These are phyloP conservation scores for Chamaecrista fasciculata DNA, from an alignment of 306 rosid species.

Conservation along the genomic window DNA sequence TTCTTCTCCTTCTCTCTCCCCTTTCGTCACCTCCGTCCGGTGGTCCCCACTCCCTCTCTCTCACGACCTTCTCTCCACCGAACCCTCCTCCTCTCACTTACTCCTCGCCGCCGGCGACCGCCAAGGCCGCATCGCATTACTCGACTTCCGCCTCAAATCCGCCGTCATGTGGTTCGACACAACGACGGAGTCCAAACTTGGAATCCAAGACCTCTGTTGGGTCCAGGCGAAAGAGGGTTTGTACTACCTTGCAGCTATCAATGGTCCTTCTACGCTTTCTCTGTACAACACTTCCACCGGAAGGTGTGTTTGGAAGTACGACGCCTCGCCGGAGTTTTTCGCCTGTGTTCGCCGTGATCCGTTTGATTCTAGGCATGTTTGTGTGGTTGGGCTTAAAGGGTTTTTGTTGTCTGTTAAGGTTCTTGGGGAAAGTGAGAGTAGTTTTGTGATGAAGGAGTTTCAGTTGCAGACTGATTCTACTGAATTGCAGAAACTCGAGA, in stretches of 20 bases:
- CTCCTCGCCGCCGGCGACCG: constrained; percentile 93
- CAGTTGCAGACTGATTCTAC: constrained; percentile 63
- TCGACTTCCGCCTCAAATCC: constrained; percentile 59
- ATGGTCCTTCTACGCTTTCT: constrained; percentile 70
- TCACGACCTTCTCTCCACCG: constrained; percentile 82
- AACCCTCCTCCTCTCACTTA: constrained; percentile 82
- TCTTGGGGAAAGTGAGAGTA: constrained; percentile 67
- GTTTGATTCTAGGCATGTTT: constrained; percentile 79
- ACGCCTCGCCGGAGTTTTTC: constrained; percentile 71
- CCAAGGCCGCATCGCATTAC: constrained; percentile 86
- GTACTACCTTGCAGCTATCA: constrained; percentile 61
- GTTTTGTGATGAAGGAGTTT: constrained; percentile 58
- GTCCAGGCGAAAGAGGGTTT: constrained; percentile 67
- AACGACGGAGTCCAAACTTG: constrained; percentile 55
- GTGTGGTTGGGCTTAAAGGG: constrained; percentile 78
- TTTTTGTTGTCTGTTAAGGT: constrained; percentile 59
- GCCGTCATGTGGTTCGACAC: constrained; percentile 84
- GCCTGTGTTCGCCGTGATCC: constrained; percentile 92
- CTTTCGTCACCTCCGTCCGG: constrained; percentile 83
- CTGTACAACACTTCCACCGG: constrained; percentile 62
- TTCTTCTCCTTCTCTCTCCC: constrained; percentile 51
- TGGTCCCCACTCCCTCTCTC: constrained; percentile 82
- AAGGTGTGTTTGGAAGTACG: constrained; percentile 88
- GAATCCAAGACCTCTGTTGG: constrained; percentile 91
- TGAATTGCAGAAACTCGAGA: constrained; percentile 70